phyloP scores from a whole-genome alignment of 2,329 filamentous ascomycete species.

The Trematosphaeria pertusa region DNA sequence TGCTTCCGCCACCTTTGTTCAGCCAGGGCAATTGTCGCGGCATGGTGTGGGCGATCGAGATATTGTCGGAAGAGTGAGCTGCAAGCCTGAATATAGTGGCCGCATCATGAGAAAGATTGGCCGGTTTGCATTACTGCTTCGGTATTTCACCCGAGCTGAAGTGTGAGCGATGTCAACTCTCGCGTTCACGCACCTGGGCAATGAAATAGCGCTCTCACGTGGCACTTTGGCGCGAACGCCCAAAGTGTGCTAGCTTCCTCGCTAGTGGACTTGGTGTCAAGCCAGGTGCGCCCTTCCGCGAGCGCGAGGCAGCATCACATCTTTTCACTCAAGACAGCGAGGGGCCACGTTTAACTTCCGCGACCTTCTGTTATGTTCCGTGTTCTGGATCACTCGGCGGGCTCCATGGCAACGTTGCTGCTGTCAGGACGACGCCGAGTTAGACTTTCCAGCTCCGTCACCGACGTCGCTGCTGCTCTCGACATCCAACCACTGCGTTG shows the following conservation, averaged over 20 bases:
- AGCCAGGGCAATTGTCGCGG: slow-evolving; percentile 63
- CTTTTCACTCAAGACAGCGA: slow-evolving; percentile 21
- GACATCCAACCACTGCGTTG: slow-evolving; percentile 12
- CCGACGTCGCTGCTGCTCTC: slow-evolving; percentile 25
- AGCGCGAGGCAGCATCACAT: slow-evolving; percentile 18
- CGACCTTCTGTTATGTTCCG: slow-evolving; percentile 39
- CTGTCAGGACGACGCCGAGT: slow-evolving; percentile 26
- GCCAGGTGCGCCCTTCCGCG: slow-evolving; percentile 31
- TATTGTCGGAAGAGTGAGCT: neutral
- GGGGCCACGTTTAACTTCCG: slow-evolving; percentile 41
- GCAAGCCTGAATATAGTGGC: neutral
- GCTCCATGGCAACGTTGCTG: slow-evolving; percentile 32
- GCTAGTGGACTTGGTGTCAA: slow-evolving; percentile 15
- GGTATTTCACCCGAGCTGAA: neutral
- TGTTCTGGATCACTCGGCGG: slow-evolving; percentile 23
- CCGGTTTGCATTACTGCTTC: neutral
- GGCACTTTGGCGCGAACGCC: slow-evolving; percentile 14
- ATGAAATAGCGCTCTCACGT: slow-evolving; percentile 35
- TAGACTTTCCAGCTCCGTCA: slow-evolving; percentile 27
- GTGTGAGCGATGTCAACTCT: too few species aligned
- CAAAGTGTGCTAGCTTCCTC: slow-evolving; percentile 26
- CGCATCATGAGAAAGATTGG: slow-evolving; percentile 3
- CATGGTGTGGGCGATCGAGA: slow-evolving; percentile 55
- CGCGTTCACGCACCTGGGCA: too few species aligned
- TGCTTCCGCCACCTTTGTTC: slow-evolving; percentile 34